Evolutionary conservation across 2,329 filamentous ascomycete species (phyloP).

Genomic region (Fusarium sp.): DNA sequence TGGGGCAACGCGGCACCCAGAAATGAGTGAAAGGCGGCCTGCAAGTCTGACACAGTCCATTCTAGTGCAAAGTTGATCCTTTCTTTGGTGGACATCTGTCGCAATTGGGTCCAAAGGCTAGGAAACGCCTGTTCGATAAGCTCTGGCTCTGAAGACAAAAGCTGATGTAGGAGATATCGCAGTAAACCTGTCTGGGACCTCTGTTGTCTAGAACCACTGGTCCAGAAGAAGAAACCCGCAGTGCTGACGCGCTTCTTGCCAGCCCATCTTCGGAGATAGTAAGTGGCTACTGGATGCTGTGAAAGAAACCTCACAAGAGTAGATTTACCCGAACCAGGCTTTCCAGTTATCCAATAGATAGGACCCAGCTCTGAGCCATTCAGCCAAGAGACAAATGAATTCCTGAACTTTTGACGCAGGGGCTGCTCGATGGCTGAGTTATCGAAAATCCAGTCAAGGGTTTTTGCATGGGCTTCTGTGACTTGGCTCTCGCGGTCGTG

Average conservation of each 20-base stretch:
- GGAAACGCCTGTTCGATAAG: conserved; percentile 5
- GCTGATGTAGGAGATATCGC: conserved; percentile 56
- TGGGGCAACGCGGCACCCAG: conserved; percentile 4
- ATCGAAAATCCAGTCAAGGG: conserved; percentile 58
- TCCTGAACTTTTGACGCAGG: conserved; percentile 5
- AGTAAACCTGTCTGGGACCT: conserved; percentile 56
- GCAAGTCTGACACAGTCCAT: conserved; percentile 10
- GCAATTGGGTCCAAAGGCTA: conserved; percentile 7
- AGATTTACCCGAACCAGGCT: conserved; percentile 62
- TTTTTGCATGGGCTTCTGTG: conserved; percentile 50
- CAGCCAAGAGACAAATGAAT: conserved; percentile 7
- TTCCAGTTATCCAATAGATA: conserved; percentile 27
- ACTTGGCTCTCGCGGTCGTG: conserved; percentile 52
- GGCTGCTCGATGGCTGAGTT: conserved; percentile 3
- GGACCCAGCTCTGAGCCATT: not conserved
- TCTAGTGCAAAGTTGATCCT: conserved; percentile 16
- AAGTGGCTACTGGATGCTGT: conserved; percentile 36
- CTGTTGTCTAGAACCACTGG: conserved; percentile 56
- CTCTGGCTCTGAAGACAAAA: conserved; percentile 42
- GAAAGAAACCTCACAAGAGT: conserved; percentile 60
- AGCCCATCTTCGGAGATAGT: conserved; percentile 49
- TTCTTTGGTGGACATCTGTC: conserved; percentile 17
- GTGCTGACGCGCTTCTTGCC: conserved; percentile 46
- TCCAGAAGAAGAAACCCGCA: conserved; percentile 64
- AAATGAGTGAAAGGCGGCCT: conserved; percentile 8